Conservation (phyloP, 306 rosid species). For the Pyrus communis region DNA sequence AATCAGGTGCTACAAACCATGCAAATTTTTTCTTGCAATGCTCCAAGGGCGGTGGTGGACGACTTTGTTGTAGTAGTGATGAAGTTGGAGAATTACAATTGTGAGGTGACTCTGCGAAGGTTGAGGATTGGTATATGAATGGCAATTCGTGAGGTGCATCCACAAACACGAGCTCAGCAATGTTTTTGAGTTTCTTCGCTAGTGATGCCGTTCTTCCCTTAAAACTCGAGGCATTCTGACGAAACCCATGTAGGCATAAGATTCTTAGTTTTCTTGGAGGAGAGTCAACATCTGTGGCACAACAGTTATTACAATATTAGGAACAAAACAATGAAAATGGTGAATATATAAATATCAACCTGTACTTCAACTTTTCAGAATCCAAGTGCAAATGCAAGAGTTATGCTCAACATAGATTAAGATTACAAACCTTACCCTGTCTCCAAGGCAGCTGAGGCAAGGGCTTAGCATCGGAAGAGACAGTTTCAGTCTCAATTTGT, state of each 20-base stretch:
- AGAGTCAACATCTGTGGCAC: conserved; percentile 44
- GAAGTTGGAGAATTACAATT: conserved; percentile 19
- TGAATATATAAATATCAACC: not conserved
- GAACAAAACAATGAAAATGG: conserved; percentile 1
- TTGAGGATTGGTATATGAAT: conserved; percentile 63
- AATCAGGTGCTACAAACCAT: conserved; percentile 61
- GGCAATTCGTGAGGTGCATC: conserved; percentile 84
- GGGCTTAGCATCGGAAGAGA: conserved; percentile 24
- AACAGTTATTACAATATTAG: conserved; percentile 8
- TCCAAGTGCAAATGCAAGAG: not conserved
- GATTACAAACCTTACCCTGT: conserved; percentile 77
- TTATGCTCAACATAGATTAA: not conserved
- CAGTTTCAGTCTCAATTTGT: conserved; percentile 23
- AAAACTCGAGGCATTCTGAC: conserved; percentile 84
- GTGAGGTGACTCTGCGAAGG: not conserved
- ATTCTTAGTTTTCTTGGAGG: conserved; percentile 60
- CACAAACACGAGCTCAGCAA: conserved; percentile 57
- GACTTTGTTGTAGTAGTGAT: conserved; percentile 20
- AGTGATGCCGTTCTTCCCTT: conserved; percentile 84
- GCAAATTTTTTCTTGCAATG: conserved; percentile 71
- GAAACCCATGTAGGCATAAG: conserved; percentile 89
- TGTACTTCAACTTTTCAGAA: conserved; percentile 4
- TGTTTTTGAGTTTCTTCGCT: conserved; percentile 69
- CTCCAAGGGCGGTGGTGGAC: conserved; percentile 59
- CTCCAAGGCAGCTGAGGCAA: conserved; percentile 33